Conservation (phyloP, 129 eudicot species). For the sunflower (Helianthus annuus) region HanXRQr2.0-SUNRISE NC_035436.2:6558831-6559330, state of each 20-base stretch:
- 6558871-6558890: not conserved
- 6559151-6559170: conserved; percentile 94
- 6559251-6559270: conserved; percentile 96
- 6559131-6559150: conserved; percentile 81
- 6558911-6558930: conserved; percentile 64
- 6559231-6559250: conserved; percentile 99
- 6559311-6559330: not conserved
- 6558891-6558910: not conserved
- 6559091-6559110: conserved; percentile 85
- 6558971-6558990: conserved; percentile 83
- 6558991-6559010: conserved; percentile 98
- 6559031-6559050: conserved; percentile 70
- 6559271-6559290: not conserved
- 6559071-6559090: conserved; percentile 51
- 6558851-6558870: too few relatives aligned
- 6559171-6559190: conserved; percentile 99
- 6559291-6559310: not conserved
- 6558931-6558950: conserved; percentile 86
- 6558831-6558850: too few relatives aligned
- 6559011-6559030: conserved; percentile 84
- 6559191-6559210: conserved; percentile 86
- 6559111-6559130: conserved; percentile 86
- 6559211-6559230: conserved; percentile 89
- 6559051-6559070: conserved; percentile 92
- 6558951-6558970: conserved; percentile 90